Base-by-base conservation (phyloP, 768 basidiomycete genomes). In the Tylopilus balloui region DNA sequence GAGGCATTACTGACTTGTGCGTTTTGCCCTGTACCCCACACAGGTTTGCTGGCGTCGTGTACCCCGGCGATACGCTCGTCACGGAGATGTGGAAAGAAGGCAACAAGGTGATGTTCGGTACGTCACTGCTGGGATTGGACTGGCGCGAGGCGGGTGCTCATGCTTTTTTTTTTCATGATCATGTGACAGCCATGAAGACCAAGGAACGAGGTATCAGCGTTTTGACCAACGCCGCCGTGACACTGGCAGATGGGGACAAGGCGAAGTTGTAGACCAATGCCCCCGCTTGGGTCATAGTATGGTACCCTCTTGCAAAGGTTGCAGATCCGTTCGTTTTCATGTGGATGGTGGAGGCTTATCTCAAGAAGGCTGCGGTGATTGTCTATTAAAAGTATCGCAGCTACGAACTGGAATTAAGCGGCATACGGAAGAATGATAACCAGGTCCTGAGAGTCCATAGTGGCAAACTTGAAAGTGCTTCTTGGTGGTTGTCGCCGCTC, bases 1-100 rank as follows among this genome's bases (percentile, higher is more conserved):
- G 17, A 11, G 10, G 17, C 15, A 24, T 23, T 15, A 12, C 58
- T 52, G 23, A 58, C 24, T 7, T 1, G 20, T n/a, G 14, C 32
- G 15, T 1, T 35, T 39, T 4, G 23, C 19, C 21, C 12, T 21
- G 11, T 28, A 14, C 20, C 29, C 15, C 32, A 13, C 32, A 13
- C 53, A 88, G 88, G 28, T 95, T 98, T 68, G 81, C 87, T 0
- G 92, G 92, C 3, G 83, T 91, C 2, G 92, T 98, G 20, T 94
- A 86, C 64, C 96, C 95, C 2, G 95, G 94, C 0, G 93, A 98
- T 70, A 98, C 95, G 2, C 77, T 98, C 45, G 74, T 92, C 13
- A 99, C 95, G 0, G 84, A 91, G 65, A 97, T 98, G 95, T 99
- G 96, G 96, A 96, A 93, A 66, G 92, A 96, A 59, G 89, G 86